Evolutionary conservation across 441 rosid genomes (phyloP).

Genomic region (Croton laevigatus): DNA sequence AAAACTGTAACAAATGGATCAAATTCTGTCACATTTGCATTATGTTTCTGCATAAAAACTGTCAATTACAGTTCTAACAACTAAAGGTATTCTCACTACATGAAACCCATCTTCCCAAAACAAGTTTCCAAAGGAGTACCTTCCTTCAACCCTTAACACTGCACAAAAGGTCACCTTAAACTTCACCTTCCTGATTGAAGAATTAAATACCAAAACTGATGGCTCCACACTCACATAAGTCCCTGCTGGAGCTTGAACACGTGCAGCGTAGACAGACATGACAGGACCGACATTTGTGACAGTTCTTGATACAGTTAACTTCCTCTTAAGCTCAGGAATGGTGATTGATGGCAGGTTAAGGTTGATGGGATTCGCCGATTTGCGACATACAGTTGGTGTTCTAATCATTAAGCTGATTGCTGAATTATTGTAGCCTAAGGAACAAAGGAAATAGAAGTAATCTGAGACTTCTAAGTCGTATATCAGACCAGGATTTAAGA

Average conservation of each 20-base stretch:
- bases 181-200: slow-evolving; percentile 37
- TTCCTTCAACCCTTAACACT: slow-evolving; percentile 38
- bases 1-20: background rate
- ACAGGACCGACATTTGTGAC: slow-evolving; percentile 63
- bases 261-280: slow-evolving; percentile 44
- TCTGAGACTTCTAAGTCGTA: slow-evolving; percentile 28
- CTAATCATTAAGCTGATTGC: slow-evolving; percentile 41
- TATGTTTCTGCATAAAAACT: slow-evolving; percentile 32
- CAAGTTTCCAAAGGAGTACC: slow-evolving; percentile 47
- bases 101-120: slow-evolving; percentile 49
- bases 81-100: slow-evolving; percentile 42
- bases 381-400: slow-evolving; percentile 30
- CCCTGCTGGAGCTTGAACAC: slow-evolving; percentile 47
- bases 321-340: slow-evolving; percentile 50
- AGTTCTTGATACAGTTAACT: slow-evolving; percentile 46
- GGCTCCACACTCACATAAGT: slow-evolving; percentile 45
- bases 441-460: slow-evolving; percentile 35
- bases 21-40: slow-evolving; percentile 6
- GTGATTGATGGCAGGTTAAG: slow-evolving; percentile 63
- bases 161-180: slow-evolving; percentile 38
- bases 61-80: slow-evolving; percentile 35
- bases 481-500: slow-evolving; percentile 35
- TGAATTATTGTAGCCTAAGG: slow-evolving; percentile 37
- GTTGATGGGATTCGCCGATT: slow-evolving; percentile 32
- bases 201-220: slow-evolving; percentile 44